Evolutionary conservation across 805 yeast genomes (phyloP).

Genomic region (Helenozyma rhizophorensis): DNA sequence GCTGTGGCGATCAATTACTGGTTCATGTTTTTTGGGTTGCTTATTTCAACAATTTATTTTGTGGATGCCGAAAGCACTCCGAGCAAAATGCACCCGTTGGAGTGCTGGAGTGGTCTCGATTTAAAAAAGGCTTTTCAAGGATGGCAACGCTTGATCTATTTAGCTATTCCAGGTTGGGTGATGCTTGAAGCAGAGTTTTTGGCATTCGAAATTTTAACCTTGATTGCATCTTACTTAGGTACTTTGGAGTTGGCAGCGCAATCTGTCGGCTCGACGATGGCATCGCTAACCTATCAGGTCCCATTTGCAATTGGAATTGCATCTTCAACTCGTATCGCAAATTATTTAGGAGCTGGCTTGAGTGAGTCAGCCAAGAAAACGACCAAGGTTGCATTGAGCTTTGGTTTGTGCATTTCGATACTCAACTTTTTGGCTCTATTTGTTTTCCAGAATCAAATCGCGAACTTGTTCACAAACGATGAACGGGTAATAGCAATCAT

Average conservation of each 20-base stretch:
- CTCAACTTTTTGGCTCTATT: slow-evolving; percentile 30
- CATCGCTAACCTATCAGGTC: slow-evolving; percentile 45
- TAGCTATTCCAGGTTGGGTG: slow-evolving; percentile 53
- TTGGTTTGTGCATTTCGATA: slow-evolving; percentile 32
- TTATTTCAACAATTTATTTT: slow-evolving; percentile 32
- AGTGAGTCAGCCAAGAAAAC: slow-evolving; percentile 31
- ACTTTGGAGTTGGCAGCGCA: slow-evolving; percentile 53
- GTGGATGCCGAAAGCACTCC: slow-evolving; percentile 38
- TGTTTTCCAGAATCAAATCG: slow-evolving; percentile 30
- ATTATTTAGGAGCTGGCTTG: slow-evolving; percentile 48
- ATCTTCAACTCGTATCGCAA: slow-evolving; percentile 54
- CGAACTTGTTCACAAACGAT: slow-evolving; percentile 55
- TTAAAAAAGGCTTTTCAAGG: slow-evolving; percentile 36
- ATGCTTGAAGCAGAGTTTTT: slow-evolving; percentile 60
- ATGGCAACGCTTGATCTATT: slow-evolving; percentile 41
- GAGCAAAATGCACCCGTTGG: slow-evolving; percentile 45
- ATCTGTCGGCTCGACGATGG: slow-evolving; percentile 41
- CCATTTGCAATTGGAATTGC: slow-evolving; percentile 60
- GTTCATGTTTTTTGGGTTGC: slow-evolving; percentile 48
- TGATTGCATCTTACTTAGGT: slow-evolving; percentile 52
- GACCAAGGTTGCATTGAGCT: slow-evolving; percentile 32
- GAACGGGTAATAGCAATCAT: slow-evolving; percentile 50
- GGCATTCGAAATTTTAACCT: slow-evolving; percentile 54
- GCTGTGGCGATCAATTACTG: slow-evolving; percentile 55
- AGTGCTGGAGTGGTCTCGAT: slow-evolving; percentile 45